Percentiles rank a stretch among this genome's conserved stretches.
Conservation (phyloP, 2,329 filamentous ascomycete species). For the Ilyonectria robusta region DNA sequence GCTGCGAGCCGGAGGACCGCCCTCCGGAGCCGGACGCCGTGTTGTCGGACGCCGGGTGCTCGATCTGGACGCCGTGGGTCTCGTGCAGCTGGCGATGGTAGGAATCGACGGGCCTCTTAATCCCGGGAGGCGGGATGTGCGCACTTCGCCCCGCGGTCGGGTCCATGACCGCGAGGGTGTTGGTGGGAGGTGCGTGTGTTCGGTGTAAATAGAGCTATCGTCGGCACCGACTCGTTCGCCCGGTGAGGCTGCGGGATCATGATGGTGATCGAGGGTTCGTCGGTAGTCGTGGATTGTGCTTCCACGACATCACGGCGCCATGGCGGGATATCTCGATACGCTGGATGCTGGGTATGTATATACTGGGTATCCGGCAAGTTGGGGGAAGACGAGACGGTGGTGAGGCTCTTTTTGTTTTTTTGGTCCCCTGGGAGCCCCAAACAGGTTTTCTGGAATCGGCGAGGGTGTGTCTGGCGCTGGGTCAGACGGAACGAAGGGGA, state of each 20-base stretch:
- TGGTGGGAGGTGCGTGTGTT: conserved; percentile 7
- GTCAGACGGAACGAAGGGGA: conserved; percentile 3
- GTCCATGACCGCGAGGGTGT: conserved; percentile 40
- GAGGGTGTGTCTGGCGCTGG: conserved; percentile 17
- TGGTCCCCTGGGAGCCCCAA: conserved; percentile 6
- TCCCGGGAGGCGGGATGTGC: conserved; percentile 38
- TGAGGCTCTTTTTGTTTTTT: neutral
- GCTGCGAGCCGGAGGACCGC: conserved; percentile 44
- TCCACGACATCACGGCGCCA: conserved; percentile 20
- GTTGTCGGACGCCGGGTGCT: conserved; percentile 30
- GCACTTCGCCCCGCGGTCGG: conserved; percentile 34
- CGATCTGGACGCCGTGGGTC: conserved; percentile 42
- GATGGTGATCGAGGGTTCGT: conserved; percentile 13
- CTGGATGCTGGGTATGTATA: conserved; percentile 2
- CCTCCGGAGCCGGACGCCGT: conserved; percentile 3
- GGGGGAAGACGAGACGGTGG: neutral
- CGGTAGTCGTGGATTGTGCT: conserved; percentile 3
- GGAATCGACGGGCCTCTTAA: conserved; percentile 44
- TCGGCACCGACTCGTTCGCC: conserved; percentile 28
- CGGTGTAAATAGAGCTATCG: conserved; percentile 13
- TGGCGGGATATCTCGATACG: conserved; percentile 17
- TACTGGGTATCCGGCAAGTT: neutral
- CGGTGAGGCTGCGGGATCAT: conserved; percentile 25
- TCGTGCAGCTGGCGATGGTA: conserved; percentile 47
- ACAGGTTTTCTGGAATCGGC: conserved; percentile 18